Conservation (phyloP, 2,329 filamentous ascomycete species). For the Emmonsiellopsis sp. region DNA sequence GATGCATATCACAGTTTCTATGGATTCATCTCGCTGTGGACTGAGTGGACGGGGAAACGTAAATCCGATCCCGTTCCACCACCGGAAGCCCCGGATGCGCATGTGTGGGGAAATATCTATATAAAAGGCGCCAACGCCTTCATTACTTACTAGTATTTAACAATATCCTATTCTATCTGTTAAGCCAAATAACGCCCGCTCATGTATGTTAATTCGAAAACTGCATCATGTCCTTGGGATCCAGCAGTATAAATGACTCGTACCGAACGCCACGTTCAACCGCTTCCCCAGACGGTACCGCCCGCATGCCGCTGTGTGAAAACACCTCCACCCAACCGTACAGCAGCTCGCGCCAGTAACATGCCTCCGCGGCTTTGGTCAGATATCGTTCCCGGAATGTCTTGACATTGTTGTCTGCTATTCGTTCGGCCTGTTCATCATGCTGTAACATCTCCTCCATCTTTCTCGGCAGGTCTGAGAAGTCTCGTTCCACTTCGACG, state of each 20-base stretch:
- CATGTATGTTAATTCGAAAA: not conserved
- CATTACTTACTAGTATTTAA: too few species aligned
- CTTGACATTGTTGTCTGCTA: slow-evolving; percentile 38
- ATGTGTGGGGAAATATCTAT: too few species aligned
- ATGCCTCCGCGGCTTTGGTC: slow-evolving; percentile 42
- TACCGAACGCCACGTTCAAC: slow-evolving; percentile 19
- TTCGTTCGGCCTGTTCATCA: slow-evolving; percentile 30
- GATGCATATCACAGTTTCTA: not conserved
- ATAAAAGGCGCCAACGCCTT: too few species aligned
- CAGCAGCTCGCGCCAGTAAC: slow-evolving; percentile 36
- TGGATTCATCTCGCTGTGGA: too few species aligned
- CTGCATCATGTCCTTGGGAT: slow-evolving; percentile 17
- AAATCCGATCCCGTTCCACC: too few species aligned
- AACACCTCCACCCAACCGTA: not conserved
- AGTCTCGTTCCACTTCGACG: slow-evolving; percentile 42
- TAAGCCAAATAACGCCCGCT: too few species aligned
- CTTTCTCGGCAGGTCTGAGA: slow-evolving; percentile 43
- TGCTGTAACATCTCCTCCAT: slow-evolving; percentile 31
- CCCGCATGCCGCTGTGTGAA: slow-evolving; percentile 5
- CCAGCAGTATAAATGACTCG: slow-evolving; percentile 24
- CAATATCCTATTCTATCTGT: too few species aligned
- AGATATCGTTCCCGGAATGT: slow-evolving; percentile 43
- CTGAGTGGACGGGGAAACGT: too few species aligned
- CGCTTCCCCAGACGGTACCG: slow-evolving; percentile 2
- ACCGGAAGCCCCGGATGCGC: too few species aligned